phyloP scores from a whole-genome alignment of 2,329 filamentous ascomycete species.

The Cercospora sesami region DNA sequence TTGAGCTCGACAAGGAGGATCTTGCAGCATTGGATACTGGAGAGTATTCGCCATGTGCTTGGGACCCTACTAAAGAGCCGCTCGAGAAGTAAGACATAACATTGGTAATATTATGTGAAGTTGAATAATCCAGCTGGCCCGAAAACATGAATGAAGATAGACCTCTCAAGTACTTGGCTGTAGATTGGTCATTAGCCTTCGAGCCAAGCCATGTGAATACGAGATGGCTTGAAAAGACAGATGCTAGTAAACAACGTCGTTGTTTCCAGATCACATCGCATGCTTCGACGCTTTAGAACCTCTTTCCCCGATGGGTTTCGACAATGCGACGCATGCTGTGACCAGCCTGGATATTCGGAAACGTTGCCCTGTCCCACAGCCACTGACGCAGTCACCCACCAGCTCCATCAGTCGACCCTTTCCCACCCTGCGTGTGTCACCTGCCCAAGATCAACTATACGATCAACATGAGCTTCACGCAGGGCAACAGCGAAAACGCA shows the following conservation, averaged over 20 bases:
- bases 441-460: conserved; percentile 1
- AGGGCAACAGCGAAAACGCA: neutral
- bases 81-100: conserved; percentile 19
- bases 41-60: conserved; percentile 58
- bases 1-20: conserved; percentile 58
- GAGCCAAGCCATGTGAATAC: conserved; percentile 10
- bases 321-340: neutral
- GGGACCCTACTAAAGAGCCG: conserved; percentile 55
- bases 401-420: neutral
- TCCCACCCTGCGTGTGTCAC: neutral
- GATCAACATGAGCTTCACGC: neutral
- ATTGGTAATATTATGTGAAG: conserved; percentile 13
- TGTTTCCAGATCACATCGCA: neutral
- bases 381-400: conserved; percentile 5
- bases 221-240: neutral
- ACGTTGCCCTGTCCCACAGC: neutral
- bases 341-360: neutral
- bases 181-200: neutral
- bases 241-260: neutral
- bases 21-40: conserved; percentile 58
- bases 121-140: neutral
- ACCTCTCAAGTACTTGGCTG: neutral
- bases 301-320: neutral
- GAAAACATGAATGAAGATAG: neutral
- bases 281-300: neutral